A percentile compares a stretch with the other conserved stretches of the same genome.
Evolutionary conservation across 2,329 filamentous ascomycete genomes (phyloP).

Genomic region (Aureobasidium subglaciale): DNA sequence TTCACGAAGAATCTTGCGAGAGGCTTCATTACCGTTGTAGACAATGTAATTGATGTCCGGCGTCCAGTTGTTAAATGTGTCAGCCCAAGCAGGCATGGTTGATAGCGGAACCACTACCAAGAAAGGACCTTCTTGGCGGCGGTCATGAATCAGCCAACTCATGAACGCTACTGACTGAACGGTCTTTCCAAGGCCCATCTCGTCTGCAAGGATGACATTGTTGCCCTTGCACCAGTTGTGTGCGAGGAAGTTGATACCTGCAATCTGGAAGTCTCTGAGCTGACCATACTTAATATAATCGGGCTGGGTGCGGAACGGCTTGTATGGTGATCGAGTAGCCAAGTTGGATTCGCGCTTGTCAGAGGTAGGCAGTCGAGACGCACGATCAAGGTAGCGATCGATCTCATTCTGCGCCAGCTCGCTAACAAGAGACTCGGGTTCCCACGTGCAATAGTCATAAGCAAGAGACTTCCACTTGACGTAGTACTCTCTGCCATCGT

Average conservation of each 20-base stretch:
- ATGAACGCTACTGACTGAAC: constrained; percentile 96
- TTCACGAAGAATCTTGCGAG: constrained; percentile 80
- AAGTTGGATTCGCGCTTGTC: constrained; percentile 69
- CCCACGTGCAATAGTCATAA: constrained; percentile 96
- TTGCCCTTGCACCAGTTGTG: constrained; percentile 93
- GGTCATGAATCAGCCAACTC: constrained; percentile 89
- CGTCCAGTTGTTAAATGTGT: constrained; percentile 94
- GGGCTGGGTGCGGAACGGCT: constrained; percentile 71
- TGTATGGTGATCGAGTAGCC: constrained; percentile 65
- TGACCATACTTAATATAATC: constrained; percentile 77
- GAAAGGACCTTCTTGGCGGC: constrained; percentile 87
- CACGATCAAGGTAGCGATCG: constrained; percentile 81
- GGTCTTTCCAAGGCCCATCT: constrained; percentile 98
- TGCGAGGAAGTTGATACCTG: constrained; percentile 87
- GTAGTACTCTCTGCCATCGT: constrained; percentile 69
- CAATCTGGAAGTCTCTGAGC: constrained; percentile 86
- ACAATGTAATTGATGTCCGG: constrained; percentile 96
- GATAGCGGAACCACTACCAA: constrained; percentile 95
- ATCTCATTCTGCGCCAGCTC: constrained; percentile 80
- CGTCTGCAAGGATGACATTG: constrained; percentile 95
- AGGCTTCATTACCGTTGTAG: constrained; percentile 83
- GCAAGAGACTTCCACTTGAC: constrained; percentile 85
- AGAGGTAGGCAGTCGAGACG: constrained; percentile 71
- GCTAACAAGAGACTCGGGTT: constrained; percentile 66
- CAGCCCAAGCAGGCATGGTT: constrained; percentile 95